Evolutionary conservation across 192 early-diverging fungal species (phyloP).

Genomic region (Gaertneriomyces semiglobifer): DNA sequence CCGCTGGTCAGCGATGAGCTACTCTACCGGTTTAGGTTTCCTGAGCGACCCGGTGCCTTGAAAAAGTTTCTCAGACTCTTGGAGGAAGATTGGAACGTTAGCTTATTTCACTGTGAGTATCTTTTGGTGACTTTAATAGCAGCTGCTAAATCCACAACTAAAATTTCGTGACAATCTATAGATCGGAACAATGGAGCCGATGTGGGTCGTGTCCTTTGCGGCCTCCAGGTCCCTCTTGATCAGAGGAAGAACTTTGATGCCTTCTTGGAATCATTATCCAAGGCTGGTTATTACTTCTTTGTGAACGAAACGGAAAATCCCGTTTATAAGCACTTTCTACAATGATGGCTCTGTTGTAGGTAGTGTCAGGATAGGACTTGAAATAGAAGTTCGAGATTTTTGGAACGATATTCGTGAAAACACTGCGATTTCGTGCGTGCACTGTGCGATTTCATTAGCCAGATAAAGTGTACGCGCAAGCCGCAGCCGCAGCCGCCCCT

Average conservation of each 20-base stretch:
- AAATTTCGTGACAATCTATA: conserved; percentile 84
- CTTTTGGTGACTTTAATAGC: neutral
- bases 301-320: conserved; percentile 92
- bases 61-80: conserved; percentile 78
- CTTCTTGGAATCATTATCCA: conserved; percentile 51
- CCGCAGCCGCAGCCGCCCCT: no score
- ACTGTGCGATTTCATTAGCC: no score
- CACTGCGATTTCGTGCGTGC: no score
- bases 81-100: conserved; percentile 32
- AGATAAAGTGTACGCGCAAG: no score
- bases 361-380: no score
- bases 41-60: conserved; percentile 90
- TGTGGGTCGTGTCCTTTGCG: conserved; percentile 88
- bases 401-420: no score
- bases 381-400: no score
- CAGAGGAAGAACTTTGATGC: conserved; percentile 61
- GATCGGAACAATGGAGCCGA: conserved; percentile 96
- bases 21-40: conserved; percentile 93
- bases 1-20: conserved; percentile 75
- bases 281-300: conserved; percentile 77
- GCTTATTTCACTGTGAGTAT: conserved; percentile 4
- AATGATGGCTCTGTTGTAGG: neutral
- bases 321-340: conserved; percentile 79
- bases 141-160: conserved; percentile 35
- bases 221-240: conserved; percentile 82